Percentiles rank a stretch among this genome's conserved stretches.
These are phyloP conservation scores for Hippophae tibetana DNA, from an alignment of 306 rosid genomes.

Conservation along the genomic window DNA sequence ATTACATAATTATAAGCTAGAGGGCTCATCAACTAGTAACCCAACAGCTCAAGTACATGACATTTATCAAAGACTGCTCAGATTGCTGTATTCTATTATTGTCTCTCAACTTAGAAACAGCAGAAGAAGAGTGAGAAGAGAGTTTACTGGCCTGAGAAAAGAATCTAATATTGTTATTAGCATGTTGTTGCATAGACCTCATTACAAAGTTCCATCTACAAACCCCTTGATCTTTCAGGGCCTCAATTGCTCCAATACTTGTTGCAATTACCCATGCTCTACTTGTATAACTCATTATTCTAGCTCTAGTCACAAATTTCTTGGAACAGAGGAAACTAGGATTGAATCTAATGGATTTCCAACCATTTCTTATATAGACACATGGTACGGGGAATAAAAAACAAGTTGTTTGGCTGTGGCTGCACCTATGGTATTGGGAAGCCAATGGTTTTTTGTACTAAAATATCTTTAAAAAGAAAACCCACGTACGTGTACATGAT, in stretches of 20 bases:
- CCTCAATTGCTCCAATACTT: not conserved
- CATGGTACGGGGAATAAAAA: not conserved
- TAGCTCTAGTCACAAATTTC: no score
- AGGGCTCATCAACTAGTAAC: slow-evolving; percentile 1
- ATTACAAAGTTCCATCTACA: not conserved
- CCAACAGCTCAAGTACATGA: slow-evolving; percentile 27
- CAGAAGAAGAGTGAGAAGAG: slow-evolving; percentile 19
- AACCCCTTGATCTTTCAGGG: not conserved
- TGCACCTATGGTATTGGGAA: not conserved
- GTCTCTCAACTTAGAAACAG: slow-evolving; percentile 14
- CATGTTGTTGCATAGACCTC: not conserved
- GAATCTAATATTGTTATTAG: slow-evolving; percentile 15
- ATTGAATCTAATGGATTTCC: no score
- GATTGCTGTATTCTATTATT: slow-evolving; percentile 21
- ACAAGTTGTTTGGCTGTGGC: not conserved
- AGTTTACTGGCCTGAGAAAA: slow-evolving; percentile 20
- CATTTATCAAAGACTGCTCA: slow-evolving; percentile 32
- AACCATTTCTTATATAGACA: no score
- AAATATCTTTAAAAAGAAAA: not conserved
- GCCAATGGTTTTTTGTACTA: slow-evolving; percentile 1
- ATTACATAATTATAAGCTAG: no score
- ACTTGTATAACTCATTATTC: not conserved
- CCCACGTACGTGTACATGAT: not conserved
- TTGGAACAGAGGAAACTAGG: no score
- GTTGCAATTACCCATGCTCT: not conserved